Base-by-base conservation (phyloP, 768 basidiomycete genomes). In the Goffeauzyma gilvescens region DNA sequence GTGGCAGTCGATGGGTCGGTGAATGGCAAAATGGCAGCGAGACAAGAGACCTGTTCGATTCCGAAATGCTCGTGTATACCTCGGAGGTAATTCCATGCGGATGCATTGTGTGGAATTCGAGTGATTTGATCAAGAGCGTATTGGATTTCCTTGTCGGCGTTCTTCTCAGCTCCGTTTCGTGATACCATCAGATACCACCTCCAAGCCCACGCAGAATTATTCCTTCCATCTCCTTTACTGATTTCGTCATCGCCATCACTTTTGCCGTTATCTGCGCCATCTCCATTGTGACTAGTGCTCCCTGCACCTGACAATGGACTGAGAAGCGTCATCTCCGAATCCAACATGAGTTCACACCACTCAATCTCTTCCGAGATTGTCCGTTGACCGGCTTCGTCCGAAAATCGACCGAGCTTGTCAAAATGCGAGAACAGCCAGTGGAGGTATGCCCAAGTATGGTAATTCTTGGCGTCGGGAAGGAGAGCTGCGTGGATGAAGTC, bases 171-270 rank as follows among this genome's bases (percentile, higher is more conserved):
- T 72, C n/a, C 75, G 72, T 41, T 69, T 62, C 52, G 74, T 64
- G 49, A 76, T 67, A 30, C 79, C 76, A 40, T 74, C 72, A 63
- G 76, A 83, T 35, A 83, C 76, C 48, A 87, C 73, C 60, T 85
- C 93, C 69, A 87, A 79, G 32, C 86, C 93, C 93, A 98, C 17
- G 83, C 93, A 25, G 84, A 89, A 59, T 98, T 98, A 64, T 98
- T 98, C 54, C 93, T 66, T 27, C 90, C 70, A 60, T 98, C 90
- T 21, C 69, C 65, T 8, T 68, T 67, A 18, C 65, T 82, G 82
- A 86, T 49, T 4, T 49, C 45, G 4, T 41, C 44, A 5, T 42
- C 35, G 15, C 28, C 40, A 14, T 47, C 34, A 27, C 42, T 20
- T 25, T 37, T 22, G 7, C 25, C 35, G 1, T 37, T 17, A 14